Evolutionary conservation across 106 monocot species (phyloP).

Genomic region (Dioscorea dumetorum): DNA sequence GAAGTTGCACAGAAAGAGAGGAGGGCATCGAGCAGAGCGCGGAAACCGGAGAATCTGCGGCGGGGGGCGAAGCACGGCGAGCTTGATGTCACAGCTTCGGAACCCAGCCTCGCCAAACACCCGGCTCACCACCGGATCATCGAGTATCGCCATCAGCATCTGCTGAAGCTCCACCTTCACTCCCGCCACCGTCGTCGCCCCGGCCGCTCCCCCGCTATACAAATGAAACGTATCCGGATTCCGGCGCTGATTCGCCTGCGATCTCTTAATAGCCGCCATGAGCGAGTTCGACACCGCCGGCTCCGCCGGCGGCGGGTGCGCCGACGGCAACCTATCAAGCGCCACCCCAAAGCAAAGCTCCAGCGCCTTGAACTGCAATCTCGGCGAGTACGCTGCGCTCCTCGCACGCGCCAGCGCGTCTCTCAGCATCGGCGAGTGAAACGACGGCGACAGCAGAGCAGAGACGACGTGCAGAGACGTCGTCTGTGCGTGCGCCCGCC

Average conservation of each 20-base stretch:
- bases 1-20: conserved; percentile 36
- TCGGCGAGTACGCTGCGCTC: conserved; percentile 46
- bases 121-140: conserved; percentile 71
- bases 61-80: conserved; percentile 58
- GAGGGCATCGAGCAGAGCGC: conserved; percentile 40
- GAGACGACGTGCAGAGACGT: conserved; percentile 88
- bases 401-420: conserved; percentile 48
- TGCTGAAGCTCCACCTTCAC: conserved; percentile 89
- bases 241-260: conserved; percentile 89
- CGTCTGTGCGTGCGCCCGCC: conserved; percentile 82
- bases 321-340: conserved; percentile 59
- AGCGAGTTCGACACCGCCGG: conserved; percentile 93
- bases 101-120: conserved; percentile 68
- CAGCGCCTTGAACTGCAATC: conserved; percentile 76
- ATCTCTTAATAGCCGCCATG: conserved; percentile 97
- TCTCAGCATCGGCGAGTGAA: conserved; percentile 24
- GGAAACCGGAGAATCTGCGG: conserved; percentile 54
- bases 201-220: conserved; percentile 29
- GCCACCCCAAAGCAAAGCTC: conserved; percentile 86
- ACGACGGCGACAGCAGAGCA: conserved; percentile 43
- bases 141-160: conserved; percentile 60
- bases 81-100: conserved; percentile 65
- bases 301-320: conserved; percentile 21
- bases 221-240: conserved; percentile 91
- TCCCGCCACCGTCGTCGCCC: conserved; percentile 26